A percentile compares a stretch with the other conserved stretches of the same genome.
Conservation (phyloP, 2,329 filamentous ascomycete species). For the Dactylellina parvicollis region DNA sequence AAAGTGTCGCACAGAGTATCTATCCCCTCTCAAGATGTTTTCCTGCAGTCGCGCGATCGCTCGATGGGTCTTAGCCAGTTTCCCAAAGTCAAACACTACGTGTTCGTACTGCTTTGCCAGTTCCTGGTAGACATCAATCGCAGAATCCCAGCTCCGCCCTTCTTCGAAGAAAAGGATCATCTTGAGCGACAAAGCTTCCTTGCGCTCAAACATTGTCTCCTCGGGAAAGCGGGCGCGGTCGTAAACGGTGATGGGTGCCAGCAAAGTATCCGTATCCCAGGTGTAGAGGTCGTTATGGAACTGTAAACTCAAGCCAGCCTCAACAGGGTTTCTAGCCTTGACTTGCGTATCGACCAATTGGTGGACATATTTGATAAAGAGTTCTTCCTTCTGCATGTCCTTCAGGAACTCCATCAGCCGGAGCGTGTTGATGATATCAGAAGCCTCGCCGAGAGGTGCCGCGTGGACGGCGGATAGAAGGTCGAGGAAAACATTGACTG, state of each 20-base stretch:
- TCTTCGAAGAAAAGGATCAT: constrained; percentile 97
- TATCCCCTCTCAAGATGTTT: constrained; percentile 82
- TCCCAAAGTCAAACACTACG: constrained; percentile 88
- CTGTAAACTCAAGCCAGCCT: constrained; percentile 86
- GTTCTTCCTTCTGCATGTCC: constrained; percentile 96
- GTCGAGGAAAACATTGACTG: constrained; percentile 89
- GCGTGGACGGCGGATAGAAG: constrained; percentile 89
- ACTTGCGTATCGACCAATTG: constrained; percentile 83
- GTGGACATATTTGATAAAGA: constrained; percentile 95
- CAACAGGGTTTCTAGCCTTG: constrained; percentile 79
- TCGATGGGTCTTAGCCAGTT: constrained; percentile 86
- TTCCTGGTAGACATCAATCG: constrained; percentile 86
- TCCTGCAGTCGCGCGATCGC: constrained; percentile 95
- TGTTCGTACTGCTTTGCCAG: constrained; percentile 90
- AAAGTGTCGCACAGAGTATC: constrained; percentile 84
- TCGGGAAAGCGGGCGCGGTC: constrained; percentile 76
- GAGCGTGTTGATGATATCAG: constrained; percentile 85
- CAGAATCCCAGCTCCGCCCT: constrained; percentile 91
- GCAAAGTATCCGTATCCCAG: constrained; percentile 70
- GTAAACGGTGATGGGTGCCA: constrained; percentile 63
- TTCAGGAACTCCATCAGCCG: constrained; percentile 95
- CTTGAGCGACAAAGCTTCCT: constrained; percentile 89
- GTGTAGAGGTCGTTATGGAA: constrained; percentile 92
- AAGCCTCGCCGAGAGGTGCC: constrained; percentile 76
- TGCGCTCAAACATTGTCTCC: constrained; percentile 89